Evolutionary conservation across 2,329 filamentous ascomycete species (phyloP), one percentile per base, ranked within the genome.

Genomic region (Penicillium sp.): DNA sequence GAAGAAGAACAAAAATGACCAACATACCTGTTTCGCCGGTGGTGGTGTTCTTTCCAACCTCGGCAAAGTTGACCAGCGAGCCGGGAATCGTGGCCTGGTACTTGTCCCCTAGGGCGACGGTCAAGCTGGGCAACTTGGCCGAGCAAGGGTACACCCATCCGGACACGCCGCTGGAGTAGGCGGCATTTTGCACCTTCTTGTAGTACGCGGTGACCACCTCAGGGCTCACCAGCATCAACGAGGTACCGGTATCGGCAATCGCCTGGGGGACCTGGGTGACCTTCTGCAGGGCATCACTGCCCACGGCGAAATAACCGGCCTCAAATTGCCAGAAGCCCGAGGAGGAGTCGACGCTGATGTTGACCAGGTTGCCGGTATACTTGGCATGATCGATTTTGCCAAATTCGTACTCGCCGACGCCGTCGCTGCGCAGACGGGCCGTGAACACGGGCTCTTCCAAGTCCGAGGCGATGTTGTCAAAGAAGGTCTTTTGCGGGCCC

Each of bases 241-340:
- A 82, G 4, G 83, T 85, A 25, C 84, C 84, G 3, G 85, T 88
- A 66, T 88, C 85, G 27, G 80, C 74, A 47, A 85, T 83, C 40
- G 82, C 78, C 27, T 69, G 68, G 41, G 63, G 53, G 1, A 56
- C 51, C 2, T 57, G 49, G 1, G 57, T 59, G 38, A 68, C 61
- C 9, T 49, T 57, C 60, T 76, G 69, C 3, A 68, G 38, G 2
- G 62, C 33, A 8, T 67, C 71, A 35, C 63, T 65, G 11, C 74
- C 78, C 47, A 88, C 73, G 13, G 72, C 70, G 60, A 83, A 86
- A 39, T 71, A 70, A 25, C 73, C 72, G 5, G 79, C 81, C 11
- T 73, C 61, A 61, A 88, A 81, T 61, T 84, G 74, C 86, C 86
- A 90, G 73, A 84, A 88, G 7, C 85, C 86, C 29, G 73, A 69